These are phyloP conservation scores for Iris pallida DNA, from an alignment of 116 monocot species.

Conservation along the genomic window DNA sequence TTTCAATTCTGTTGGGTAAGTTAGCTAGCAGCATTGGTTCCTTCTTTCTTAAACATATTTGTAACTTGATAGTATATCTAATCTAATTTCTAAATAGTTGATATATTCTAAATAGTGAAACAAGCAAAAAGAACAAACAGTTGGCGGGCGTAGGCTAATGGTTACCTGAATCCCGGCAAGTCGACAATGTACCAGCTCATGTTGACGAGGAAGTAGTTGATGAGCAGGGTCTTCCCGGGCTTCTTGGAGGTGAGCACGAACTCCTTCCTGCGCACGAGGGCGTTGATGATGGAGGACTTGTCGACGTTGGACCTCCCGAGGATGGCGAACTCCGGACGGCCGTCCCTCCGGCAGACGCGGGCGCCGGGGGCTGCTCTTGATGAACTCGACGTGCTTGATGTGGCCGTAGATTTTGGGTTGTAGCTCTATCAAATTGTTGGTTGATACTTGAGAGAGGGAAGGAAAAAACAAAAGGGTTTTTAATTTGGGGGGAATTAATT, in stretches of 20 bases:
- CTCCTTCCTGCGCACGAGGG: constrained; percentile 69
- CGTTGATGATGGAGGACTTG: constrained; percentile 92
- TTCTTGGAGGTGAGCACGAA: constrained; percentile 90
- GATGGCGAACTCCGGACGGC: constrained; percentile 88
- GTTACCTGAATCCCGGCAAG: constrained; percentile 58
- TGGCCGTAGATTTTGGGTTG: no score
- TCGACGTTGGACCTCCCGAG: constrained; percentile 93
- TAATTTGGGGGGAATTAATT: no score
- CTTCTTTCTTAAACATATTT: no score
- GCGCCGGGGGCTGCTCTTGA: constrained; percentile 81
- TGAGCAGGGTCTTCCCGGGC: constrained; percentile 94
- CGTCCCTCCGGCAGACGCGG: constrained; percentile 78
- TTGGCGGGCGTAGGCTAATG: no score
- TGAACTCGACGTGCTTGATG: constrained; percentile 79
- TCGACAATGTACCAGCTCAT: constrained; percentile 67
- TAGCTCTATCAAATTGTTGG: no score
- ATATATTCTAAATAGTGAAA: no score
- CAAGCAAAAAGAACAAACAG: constrained; percentile 3
- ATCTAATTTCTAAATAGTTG: no score
- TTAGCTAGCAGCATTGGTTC: no score
- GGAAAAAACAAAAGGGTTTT: no score
- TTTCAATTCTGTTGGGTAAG: no score
- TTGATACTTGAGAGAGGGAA: no score
- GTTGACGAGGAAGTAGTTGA: constrained; percentile 95
- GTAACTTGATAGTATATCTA: no score